These are phyloP conservation scores for Rhizopogon vesiculosus DNA, from an alignment of 768 basidiomycete genomes.

Conservation along the genomic window DNA sequence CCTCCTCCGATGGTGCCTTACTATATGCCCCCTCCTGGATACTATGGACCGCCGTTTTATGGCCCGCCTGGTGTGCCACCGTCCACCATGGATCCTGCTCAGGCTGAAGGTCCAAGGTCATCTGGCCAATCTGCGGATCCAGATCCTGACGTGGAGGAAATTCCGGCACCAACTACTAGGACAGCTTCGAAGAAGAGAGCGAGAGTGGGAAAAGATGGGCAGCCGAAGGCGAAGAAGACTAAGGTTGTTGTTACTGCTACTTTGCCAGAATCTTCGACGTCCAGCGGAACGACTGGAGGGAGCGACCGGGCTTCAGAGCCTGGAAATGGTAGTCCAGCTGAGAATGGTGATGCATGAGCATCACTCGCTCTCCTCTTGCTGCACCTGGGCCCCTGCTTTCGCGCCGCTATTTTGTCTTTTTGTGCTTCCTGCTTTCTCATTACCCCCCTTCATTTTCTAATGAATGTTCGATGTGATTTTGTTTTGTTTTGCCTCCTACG, in stretches of 20 bases:
- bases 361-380: constrained; percentile 8
- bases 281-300: constrained; percentile 21
- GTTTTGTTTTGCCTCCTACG: constrained; percentile 17
- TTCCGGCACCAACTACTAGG: constrained; percentile 11
- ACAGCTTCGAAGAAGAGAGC: constrained; percentile 23
- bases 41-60: constrained; percentile 30
- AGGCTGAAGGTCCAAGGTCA: constrained; percentile 18
- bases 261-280: constrained; percentile 12
- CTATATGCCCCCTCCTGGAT: constrained; percentile 35
- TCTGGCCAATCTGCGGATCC: constrained; percentile 11
- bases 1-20: constrained; percentile 29
- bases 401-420: constrained; percentile 6
- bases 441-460: constrained; percentile 11
- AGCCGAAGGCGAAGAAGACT: constrained; percentile 27
- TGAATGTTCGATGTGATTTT: constrained; percentile 9
- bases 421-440: not conserved
- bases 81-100: constrained; percentile 23
- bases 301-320: constrained; percentile 23
- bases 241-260: constrained; percentile 12
- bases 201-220: constrained; percentile 24
- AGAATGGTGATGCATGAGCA: constrained; percentile 17
- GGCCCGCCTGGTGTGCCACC: constrained; percentile 26
- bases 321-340: constrained; percentile 19
- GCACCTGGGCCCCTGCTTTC: constrained; percentile 1
- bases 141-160: constrained; percentile 8